These are phyloP conservation scores for Rhodocollybia butyracea DNA, from an alignment of 768 basidiomycete species.

Conservation along the genomic window DNA sequence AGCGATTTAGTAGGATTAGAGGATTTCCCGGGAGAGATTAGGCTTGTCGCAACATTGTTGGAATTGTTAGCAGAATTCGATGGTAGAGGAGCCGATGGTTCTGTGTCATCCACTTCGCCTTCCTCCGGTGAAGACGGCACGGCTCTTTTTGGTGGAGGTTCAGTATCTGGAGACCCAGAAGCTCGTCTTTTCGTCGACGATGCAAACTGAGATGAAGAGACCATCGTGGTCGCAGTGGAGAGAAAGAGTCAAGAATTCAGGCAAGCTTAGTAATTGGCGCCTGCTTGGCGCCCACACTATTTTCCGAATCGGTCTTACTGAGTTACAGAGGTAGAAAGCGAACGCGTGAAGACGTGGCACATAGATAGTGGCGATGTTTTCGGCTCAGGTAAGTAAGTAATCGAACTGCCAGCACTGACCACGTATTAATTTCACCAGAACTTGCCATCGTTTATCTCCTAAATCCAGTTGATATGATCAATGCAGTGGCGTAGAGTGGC, in stretches of 20 bases:
- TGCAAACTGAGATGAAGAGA: background rate
- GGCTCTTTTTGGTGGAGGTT: slow-evolving; percentile 52
- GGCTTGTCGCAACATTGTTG: background rate
- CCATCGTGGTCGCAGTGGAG: slow-evolving; percentile 1
- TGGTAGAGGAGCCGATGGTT: slow-evolving; percentile 14
- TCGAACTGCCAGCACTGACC: no score
- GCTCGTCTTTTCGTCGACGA: slow-evolving; percentile 53
- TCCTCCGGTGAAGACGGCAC: slow-evolving; percentile 75
- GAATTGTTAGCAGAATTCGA: slow-evolving; percentile 14
- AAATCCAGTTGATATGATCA: no score
- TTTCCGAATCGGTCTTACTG: no score
- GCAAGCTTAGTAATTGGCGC: no score
- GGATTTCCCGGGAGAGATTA: slow-evolving; percentile 22
- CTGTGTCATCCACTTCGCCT: slow-evolving; percentile 70
- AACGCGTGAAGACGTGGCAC: no score
- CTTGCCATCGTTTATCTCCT: no score
- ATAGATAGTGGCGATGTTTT: no score
- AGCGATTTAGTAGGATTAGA: slow-evolving; percentile 37
- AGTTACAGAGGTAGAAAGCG: no score
- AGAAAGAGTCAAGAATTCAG: background rate
- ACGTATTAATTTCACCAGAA: no score
- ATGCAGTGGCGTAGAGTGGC: no score
- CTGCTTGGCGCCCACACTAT: no score
- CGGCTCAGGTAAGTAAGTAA: no score
- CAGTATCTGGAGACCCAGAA: slow-evolving; percentile 46